phyloP scores from a whole-genome alignment of 306 rosid species.

The Glycine latifolia region DNA sequence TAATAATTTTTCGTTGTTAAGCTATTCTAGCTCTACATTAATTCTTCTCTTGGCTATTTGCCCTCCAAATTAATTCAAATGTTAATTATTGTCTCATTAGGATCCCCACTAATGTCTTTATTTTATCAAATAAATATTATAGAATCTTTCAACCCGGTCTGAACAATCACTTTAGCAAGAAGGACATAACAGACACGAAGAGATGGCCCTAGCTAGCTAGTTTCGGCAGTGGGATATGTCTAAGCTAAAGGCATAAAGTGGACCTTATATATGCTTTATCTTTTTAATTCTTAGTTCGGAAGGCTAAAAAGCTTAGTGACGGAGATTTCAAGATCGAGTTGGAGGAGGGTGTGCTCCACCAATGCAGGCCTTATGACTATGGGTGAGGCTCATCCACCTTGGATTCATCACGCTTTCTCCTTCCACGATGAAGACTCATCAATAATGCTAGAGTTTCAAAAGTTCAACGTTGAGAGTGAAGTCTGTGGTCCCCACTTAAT shows the following conservation, averaged over 20 bases:
- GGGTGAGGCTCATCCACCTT: slow-evolving; percentile 33
- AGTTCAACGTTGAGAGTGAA: slow-evolving; percentile 32
- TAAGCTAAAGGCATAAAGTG: slow-evolving; percentile 51
- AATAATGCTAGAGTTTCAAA: slow-evolving; percentile 41
- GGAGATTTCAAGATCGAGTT: too few relatives aligned
- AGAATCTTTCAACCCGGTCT: slow-evolving; percentile 8
- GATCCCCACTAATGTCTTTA: neutral
- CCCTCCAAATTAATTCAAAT: slow-evolving; percentile 33
- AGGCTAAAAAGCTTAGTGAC: neutral
- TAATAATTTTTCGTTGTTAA: too few relatives aligned
- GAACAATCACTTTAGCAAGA: slow-evolving; percentile 20
- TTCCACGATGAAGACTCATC: slow-evolving; percentile 51
- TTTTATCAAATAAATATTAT: neutral
- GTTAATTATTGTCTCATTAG: neutral
- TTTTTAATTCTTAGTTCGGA: slow-evolving; percentile 17
- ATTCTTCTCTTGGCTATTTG: neutral
- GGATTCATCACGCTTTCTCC: slow-evolving; percentile 44
- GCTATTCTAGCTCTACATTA: neutral
- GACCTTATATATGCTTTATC: slow-evolving; percentile 40
- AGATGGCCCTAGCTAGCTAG: slow-evolving; percentile 43
- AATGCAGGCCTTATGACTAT: slow-evolving; percentile 15
- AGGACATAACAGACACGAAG: slow-evolving; percentile 1
- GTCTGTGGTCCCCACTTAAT: slow-evolving; percentile 42
- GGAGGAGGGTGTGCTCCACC: slow-evolving; percentile 45
- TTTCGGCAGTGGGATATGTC: slow-evolving; percentile 48